Conservation (phyloP, 1,139 yeast species). For the Suhomyces guaymorum region DNA sequence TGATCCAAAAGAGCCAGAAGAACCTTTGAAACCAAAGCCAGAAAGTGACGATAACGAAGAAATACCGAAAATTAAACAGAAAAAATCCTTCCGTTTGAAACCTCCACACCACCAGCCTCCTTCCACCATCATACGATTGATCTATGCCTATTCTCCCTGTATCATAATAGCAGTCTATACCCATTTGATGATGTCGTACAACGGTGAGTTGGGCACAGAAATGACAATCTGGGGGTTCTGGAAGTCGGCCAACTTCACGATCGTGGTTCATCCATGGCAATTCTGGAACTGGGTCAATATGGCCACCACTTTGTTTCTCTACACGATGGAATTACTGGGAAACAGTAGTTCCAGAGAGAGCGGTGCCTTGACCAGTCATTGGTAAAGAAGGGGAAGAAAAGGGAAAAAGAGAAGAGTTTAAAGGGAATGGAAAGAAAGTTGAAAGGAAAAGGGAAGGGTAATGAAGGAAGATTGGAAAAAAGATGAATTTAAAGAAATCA, state of each 20-base stretch:
- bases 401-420: no score
- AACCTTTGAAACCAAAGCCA: no score
- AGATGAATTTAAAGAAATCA: no score
- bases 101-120: conserved; percentile 34
- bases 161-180: conserved; percentile 93
- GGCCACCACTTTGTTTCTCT: conserved; percentile 73
- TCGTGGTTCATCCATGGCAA: conserved; percentile 77
- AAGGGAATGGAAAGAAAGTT: no score
- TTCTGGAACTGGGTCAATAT: conserved; percentile 97
- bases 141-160: conserved; percentile 90
- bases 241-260: conserved; percentile 22
- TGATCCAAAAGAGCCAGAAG: conserved; percentile 1
- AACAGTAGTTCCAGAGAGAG: conserved; percentile 34
- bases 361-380: conserved; percentile 29
- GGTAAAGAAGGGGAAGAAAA: no score
- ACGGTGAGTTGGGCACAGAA: conserved; percentile 69
- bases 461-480: no score
- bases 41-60: conserved; percentile 1
- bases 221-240: conserved; percentile 61
- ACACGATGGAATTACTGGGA: conserved; percentile 70
- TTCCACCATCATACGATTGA: conserved; percentile 54
- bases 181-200: conserved; percentile 86
- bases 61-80: conserved; percentile 3
- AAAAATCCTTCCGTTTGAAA: conserved; percentile 18
- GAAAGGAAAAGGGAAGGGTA: no score